Conservation (phyloP, 129 eudicot species). For the Tagetes patula region DNA sequence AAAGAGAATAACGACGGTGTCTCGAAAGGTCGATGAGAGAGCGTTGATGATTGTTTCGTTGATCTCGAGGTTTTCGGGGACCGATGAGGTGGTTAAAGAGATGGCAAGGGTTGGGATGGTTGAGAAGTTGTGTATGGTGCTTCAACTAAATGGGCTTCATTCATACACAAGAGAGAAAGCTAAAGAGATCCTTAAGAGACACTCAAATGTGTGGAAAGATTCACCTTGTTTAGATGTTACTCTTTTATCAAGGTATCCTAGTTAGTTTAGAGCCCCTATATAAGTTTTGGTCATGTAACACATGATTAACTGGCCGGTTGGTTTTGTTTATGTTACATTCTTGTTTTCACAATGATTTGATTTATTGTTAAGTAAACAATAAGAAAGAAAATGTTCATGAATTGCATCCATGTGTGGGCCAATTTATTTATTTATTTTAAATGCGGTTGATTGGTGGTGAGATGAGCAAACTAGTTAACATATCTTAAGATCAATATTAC, state of each 20-base stretch:
- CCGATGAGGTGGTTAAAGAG: constrained; percentile 46
- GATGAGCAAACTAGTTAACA: too few species aligned
- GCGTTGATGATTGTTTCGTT: constrained; percentile 48
- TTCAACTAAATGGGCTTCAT: constrained; percentile 38
- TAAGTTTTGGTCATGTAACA: constrained; percentile 19
- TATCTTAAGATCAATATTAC: too few species aligned
- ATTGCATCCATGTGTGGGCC: too few species aligned
- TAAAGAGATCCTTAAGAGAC: constrained; percentile 49
- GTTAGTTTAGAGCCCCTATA: constrained; percentile 8
- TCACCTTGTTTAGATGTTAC: constrained; percentile 51
- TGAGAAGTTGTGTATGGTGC: constrained; percentile 51
- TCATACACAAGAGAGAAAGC: constrained; percentile 55
- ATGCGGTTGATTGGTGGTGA: too few species aligned
- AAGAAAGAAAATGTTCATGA: not conserved
- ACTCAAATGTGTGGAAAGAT: constrained; percentile 55
- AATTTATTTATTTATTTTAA: too few species aligned
- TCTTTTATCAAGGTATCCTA: constrained; percentile 35
- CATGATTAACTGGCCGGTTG: not conserved
- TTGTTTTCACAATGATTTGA: not conserved
- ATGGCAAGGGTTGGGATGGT: constrained; percentile 56
- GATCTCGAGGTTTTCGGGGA: constrained; percentile 48
- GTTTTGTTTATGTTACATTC: constrained; percentile 12
- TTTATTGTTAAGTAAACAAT: not conserved
- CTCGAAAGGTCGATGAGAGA: constrained; percentile 47
- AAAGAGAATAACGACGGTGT: constrained; percentile 49